A percentile compares a stretch with the other conserved stretches of the same genome.
Evolutionary conservation across 2,329 filamentous ascomycete genomes (phyloP).

Genomic region (Penicillium verrucosum): DNA sequence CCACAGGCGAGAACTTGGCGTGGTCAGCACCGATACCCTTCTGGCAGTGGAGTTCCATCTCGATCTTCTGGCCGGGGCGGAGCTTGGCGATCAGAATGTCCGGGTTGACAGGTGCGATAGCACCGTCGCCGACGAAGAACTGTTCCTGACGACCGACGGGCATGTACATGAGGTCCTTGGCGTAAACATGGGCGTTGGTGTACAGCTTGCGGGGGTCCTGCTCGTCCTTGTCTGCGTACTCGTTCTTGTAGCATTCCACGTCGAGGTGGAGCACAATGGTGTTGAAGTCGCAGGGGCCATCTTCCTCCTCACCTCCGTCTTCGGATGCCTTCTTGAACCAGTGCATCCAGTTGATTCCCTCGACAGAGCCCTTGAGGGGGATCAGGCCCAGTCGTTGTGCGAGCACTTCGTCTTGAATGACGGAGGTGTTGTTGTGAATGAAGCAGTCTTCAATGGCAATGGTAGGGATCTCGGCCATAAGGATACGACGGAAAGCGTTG

Average conservation of each 20-base stretch:
- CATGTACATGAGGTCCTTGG: constrained; percentile 70
- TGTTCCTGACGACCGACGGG: constrained; percentile 70
- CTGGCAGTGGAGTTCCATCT: constrained; percentile 86
- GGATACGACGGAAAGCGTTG: constrained; percentile 94
- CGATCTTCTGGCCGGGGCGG: constrained; percentile 82
- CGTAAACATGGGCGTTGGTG: constrained; percentile 79
- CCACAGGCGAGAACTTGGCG: constrained; percentile 94
- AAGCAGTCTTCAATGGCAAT: constrained; percentile 93
- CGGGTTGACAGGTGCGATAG: constrained; percentile 76
- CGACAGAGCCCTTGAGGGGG: constrained; percentile 75
- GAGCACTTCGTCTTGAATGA: constrained; percentile 96
- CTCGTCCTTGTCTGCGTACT: constrained; percentile 67
- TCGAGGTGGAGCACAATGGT: constrained; percentile 76
- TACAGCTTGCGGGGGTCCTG: constrained; percentile 82
- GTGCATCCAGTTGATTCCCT: constrained; percentile 76
- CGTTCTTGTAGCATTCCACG: constrained; percentile 76
- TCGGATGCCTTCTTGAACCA: constrained; percentile 74
- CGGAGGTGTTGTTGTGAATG: constrained; percentile 93
- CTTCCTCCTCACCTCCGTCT: constrained; percentile 50
- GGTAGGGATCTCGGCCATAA: constrained; percentile 90
- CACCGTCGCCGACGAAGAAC: constrained; percentile 63
- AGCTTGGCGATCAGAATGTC: constrained; percentile 94
- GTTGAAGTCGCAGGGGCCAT: constrained; percentile 69
- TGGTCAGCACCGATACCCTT: constrained; percentile 94
- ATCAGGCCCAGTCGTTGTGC: constrained; percentile 86